phyloP scores from a whole-genome alignment of 2,329 filamentous ascomycete species.

The Diaporthe sp. region DNA sequence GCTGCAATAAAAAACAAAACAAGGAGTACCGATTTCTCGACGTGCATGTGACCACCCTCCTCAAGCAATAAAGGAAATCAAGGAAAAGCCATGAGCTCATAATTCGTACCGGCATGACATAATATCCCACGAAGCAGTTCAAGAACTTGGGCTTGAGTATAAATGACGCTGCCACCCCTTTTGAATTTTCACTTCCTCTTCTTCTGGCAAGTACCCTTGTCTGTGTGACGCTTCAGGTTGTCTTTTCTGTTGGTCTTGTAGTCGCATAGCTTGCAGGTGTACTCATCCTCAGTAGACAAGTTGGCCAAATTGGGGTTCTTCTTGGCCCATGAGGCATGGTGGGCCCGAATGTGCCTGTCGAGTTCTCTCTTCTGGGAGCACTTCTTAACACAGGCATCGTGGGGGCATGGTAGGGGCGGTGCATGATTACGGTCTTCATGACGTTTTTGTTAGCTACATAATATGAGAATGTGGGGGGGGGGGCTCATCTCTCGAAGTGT shows the following conservation, averaged over 20 bases:
- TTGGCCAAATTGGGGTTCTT: constrained; percentile 24
- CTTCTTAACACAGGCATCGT: neutral
- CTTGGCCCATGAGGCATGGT: neutral
- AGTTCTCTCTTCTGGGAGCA: constrained; percentile 17
- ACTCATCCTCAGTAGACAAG: neutral
- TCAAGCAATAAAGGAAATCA: neutral
- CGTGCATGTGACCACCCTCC: too few species aligned
- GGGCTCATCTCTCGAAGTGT: neutral
- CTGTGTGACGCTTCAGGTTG: constrained; percentile 18
- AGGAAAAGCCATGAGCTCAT: neutral
- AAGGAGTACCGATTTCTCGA: neutral
- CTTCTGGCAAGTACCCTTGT: neutral
- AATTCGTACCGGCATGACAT: neutral
- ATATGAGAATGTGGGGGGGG: too few species aligned
- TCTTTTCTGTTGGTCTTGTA: constrained; percentile 1
- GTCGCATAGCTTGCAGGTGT: constrained; percentile 4
- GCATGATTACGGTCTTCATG: constrained; percentile 15
- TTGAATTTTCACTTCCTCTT: neutral
- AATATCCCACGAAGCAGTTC: neutral
- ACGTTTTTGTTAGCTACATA: neutral
- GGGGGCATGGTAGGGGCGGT: neutral
- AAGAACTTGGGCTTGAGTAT: neutral
- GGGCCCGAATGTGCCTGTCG: constrained; percentile 13
- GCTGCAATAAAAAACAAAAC: neutral
- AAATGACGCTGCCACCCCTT: too few species aligned